Base-by-base conservation (phyloP, 2,329 filamentous ascomycete species). In the Passalora sequoiae region DNA sequence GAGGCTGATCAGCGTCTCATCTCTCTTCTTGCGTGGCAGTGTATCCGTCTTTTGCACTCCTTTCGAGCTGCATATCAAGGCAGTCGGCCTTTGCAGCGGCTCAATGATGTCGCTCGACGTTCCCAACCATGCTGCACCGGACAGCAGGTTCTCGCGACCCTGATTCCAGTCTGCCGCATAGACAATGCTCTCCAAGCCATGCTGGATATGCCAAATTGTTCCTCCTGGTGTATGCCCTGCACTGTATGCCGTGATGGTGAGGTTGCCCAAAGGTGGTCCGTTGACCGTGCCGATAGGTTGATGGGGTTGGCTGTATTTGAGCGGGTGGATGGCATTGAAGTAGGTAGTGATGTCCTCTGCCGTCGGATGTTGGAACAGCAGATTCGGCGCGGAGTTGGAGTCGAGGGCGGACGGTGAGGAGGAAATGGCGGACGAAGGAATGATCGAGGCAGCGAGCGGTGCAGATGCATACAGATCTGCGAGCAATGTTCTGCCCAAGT, bases 151-250 rank as follows among this genome's bases (percentile, higher is more conserved):
- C 64, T 98, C 92, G 55, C 88, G 81, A n/a, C 86, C 88, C 67
- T 96, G 89, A 58, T 96, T 96, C 92, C 92, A 98, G 61, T 97
- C 91, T 13, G 96, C 87, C 0, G 92, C 91, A 59, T 98, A 97
- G 1, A 98, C 89, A 30, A 98, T 91, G 1, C 89, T 96, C 65
- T 98, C 92, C 61, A 96, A 77, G 0, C 89, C 89, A 69, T 97
- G 89, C 60, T 97, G 91, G 53, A 98, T 89, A 60, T 97, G 91
- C 92, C 92, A 98, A 71, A 98, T 95, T 17, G 92, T 97, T 43
- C 92, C 92, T 64, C 92, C 92, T 0, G 97, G 77, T 0, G 91
- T 96, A 63, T 96, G 91, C 51, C 92, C 92, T 6, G 92, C 89
- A 67, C 94, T 94, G 69, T 97, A 97, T 1, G 92, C 92, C 1